Conservation (phyloP, 2,329 filamentous ascomycete genomes). For the Xylariaceae sp. region DNA sequence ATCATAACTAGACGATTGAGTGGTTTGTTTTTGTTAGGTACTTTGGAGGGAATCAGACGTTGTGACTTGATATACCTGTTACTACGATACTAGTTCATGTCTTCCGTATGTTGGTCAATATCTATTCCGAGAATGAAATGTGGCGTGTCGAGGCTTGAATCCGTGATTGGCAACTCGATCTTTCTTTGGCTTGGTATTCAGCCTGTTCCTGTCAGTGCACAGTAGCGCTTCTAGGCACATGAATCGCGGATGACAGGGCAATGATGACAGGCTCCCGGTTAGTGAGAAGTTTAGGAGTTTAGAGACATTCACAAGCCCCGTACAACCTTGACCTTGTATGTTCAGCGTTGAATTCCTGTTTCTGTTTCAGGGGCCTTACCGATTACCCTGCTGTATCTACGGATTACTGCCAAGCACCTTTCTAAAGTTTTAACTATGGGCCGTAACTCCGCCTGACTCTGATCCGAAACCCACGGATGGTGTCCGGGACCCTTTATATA, state of each 20-base stretch:
- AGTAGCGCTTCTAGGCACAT: background rate
- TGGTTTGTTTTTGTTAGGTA: background rate
- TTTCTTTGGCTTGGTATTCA: background rate
- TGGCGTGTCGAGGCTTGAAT: background rate
- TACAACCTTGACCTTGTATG: too few species aligned
- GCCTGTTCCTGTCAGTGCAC: background rate
- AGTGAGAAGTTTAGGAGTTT: too few species aligned
- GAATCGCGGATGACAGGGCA: background rate
- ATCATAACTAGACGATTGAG: constrained; percentile 12
- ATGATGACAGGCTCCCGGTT: too few species aligned
- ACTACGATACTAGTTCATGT: background rate
- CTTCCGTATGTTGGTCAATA: background rate
- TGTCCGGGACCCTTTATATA: too few species aligned
- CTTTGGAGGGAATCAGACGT: background rate
- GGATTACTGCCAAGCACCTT: too few species aligned
- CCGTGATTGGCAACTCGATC: background rate
- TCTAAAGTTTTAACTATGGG: too few species aligned
- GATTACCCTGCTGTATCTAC: too few species aligned
- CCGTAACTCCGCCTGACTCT: too few species aligned
- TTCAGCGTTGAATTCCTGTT: too few species aligned
- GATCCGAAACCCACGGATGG: too few species aligned
- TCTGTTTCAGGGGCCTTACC: too few species aligned
- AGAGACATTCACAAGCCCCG: too few species aligned
- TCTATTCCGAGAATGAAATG: background rate
- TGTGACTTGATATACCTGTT: background rate